phyloP scores from a whole-genome alignment of 345 rosid genomes.

The Abelmoschus esculentus region DNA sequence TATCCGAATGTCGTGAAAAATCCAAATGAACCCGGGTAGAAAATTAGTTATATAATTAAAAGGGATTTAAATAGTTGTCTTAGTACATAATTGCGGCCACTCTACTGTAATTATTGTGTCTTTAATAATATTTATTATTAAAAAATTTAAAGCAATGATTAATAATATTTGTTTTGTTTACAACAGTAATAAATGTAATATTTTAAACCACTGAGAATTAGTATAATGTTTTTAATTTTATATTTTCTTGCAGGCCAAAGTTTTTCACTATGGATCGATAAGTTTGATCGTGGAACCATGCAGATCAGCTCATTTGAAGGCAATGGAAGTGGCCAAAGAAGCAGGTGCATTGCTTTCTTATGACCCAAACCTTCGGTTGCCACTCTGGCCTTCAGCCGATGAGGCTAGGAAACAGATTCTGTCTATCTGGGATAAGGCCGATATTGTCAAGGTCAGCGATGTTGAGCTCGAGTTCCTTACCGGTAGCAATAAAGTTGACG shows the following conservation, averaged over 20 bases:
- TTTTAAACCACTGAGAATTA: too few relatives aligned
- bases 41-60: too few relatives aligned
- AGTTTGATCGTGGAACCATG: constrained; percentile 98
- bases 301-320: constrained; percentile 81
- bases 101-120: too few relatives aligned
- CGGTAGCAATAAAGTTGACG: constrained; percentile 66
- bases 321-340: constrained; percentile 89
- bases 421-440: constrained; percentile 97
- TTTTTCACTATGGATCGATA: constrained; percentile 93
- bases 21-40: too few relatives aligned
- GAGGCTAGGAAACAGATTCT: constrained; percentile 79
- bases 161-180: too few relatives aligned
- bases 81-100: too few relatives aligned
- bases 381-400: constrained; percentile 82
- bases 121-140: too few relatives aligned
- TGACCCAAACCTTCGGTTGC: constrained; percentile 85
- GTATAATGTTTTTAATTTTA: too few relatives aligned
- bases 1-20: too few relatives aligned
- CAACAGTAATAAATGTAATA: too few relatives aligned
- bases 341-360: constrained; percentile 88
- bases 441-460: constrained; percentile 86
- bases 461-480: constrained; percentile 91
- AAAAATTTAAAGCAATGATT: too few relatives aligned
- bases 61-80: too few relatives aligned
- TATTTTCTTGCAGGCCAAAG: constrained; percentile 45